Evolutionary conservation across 345 rosid genomes (phyloP).

Genomic region (Excoecaria cochinchinensis): DNA sequence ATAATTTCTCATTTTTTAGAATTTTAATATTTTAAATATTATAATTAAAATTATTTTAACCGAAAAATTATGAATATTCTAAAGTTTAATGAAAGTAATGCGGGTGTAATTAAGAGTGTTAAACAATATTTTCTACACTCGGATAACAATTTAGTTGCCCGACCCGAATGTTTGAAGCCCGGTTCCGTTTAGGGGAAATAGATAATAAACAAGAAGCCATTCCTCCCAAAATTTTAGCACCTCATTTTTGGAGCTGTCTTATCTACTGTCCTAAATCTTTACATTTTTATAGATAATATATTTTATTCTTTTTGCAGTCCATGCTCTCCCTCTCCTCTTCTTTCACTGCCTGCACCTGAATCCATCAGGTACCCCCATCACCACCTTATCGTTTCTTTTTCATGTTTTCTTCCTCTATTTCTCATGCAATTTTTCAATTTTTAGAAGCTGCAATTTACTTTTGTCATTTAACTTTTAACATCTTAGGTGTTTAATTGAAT

Average conservation of each 20-base stretch:
- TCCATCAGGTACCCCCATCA: background rate
- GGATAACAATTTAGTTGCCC: too few species aligned
- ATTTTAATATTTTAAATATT: too few species aligned
- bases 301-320: background rate
- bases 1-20: too few species aligned
- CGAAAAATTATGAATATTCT: too few species aligned
- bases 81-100: too few species aligned
- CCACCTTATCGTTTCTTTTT: background rate
- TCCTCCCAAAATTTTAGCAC: slow-evolving; percentile 11
- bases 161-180: background rate
- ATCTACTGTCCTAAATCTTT: background rate
- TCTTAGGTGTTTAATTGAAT: background rate
- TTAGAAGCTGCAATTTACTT: background rate
- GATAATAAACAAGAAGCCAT: background rate
- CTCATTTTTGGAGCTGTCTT: slow-evolving; percentile 1
- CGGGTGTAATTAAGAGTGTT: too few species aligned
- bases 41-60: too few species aligned
- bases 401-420: too few species aligned
- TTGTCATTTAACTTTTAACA: too few species aligned
- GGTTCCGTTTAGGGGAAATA: too few species aligned
- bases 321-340: background rate
- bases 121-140: too few species aligned
- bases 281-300: background rate
- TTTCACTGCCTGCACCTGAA: background rate
- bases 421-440: background rate